Conservation (phyloP, 2,329 filamentous ascomycete genomes). For the Colletotrichum australisinense region DNA sequence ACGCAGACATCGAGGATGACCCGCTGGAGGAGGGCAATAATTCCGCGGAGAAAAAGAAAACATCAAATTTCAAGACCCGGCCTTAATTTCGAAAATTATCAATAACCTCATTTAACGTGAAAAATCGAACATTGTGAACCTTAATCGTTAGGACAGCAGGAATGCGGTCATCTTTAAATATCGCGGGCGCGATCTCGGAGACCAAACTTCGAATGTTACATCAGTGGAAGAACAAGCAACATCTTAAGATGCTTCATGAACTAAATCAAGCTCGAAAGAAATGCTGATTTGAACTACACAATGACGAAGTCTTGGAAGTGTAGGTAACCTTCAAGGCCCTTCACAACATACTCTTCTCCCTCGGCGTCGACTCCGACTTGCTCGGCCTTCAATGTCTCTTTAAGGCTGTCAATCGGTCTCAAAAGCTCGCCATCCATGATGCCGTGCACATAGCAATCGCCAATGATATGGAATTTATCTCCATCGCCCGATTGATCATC, state of each 20-base stretch:
- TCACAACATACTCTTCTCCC: conserved; percentile 1
- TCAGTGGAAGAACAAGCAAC: too few relatives aligned
- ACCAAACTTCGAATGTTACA: too few relatives aligned
- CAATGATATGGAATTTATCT: neutral
- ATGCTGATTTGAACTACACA: neutral
- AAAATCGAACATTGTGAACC: neutral
- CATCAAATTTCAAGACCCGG: neutral
- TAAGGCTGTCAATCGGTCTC: neutral
- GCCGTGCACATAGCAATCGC: conserved; percentile 17
- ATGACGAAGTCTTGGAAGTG: neutral
- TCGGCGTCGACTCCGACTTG: neutral
- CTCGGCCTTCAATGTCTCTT: neutral
- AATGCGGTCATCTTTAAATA: too few relatives aligned
- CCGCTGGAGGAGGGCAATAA: neutral
- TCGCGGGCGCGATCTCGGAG: too few relatives aligned
- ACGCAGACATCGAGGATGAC: neutral
- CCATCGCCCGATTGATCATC: neutral
- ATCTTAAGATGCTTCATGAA: too few relatives aligned
- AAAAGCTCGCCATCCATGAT: conserved; percentile 13
- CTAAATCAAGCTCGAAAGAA: too few relatives aligned
- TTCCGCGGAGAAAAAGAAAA: neutral
- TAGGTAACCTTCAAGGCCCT: neutral
- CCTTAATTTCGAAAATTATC: neutral
- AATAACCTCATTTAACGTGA: neutral
- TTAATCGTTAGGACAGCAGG: too few relatives aligned